Evolutionary conservation across 495 filamentous ascomycete genomes (phyloP), one percentile per base, ranked within the genome.

Genomic region (Chaetomium tenue): DNA sequence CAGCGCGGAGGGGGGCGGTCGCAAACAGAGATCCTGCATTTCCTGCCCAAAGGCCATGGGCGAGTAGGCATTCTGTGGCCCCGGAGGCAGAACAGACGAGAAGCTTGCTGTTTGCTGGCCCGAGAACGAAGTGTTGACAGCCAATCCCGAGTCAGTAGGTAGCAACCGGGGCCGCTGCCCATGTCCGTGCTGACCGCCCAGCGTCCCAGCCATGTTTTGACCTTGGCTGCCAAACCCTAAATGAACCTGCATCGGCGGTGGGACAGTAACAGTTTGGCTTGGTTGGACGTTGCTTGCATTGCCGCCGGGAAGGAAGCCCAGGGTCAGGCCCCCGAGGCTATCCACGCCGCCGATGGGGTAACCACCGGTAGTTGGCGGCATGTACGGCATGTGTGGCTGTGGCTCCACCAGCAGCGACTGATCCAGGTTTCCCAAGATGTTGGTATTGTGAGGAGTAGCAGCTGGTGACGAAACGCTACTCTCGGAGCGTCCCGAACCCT

Each of bases 161-260:
- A n/a, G 15, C n/a, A 55, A n/a, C 40, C 50, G 57, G 18, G 57
- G 63, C 25, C 46, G 57, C n/a, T 65, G 48, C 20, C 4, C 25
- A 0, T 5, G 48, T 28, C 4, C 25, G 2, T 5, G 16, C 33
- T 22, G 44, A 5, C 50, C 37, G 46, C 59, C 48, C 22, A 28
- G 30, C 20, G 20, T 18, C 6, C 30, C 12, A 6, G n/a, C 30
- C 18, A 13, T 42, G 22, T 42, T 20, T 23, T 61, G 59, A 15
- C 4, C 7, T 12, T 52, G 59, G 39, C 23, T 22, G 5, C 16
- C 13, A 39, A 63, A 63, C 2, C 50, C 39, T 2, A 25, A 6
- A 20, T 62, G 48, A 15, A 53, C n/a, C 8, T 42, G 46, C 9
- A 48, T 20, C 22, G 59, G n/a, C 22, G 46, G 30, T 16, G 59